Evolutionary conservation across 805 yeast species (phyloP).

Genomic region (Dipodascus geniculatus): DNA sequence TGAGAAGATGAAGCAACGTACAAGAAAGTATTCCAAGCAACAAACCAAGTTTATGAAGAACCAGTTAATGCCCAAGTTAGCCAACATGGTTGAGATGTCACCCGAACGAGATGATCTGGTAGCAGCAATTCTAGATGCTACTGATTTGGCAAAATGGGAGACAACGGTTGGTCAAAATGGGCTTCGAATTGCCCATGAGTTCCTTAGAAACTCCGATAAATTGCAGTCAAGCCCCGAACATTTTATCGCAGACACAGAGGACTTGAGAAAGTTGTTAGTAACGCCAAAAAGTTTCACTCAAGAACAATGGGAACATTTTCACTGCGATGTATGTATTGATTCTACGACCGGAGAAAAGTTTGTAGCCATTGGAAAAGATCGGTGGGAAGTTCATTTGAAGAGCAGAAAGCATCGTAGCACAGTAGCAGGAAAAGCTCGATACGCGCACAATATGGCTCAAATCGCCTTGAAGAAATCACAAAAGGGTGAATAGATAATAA

Average conservation of each 20-base stretch:
- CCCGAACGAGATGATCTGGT: conserved; percentile 39
- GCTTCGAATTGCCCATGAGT: conserved; percentile 31
- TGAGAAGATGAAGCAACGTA: conserved; percentile 69
- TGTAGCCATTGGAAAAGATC: conserved; percentile 61
- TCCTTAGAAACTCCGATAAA: conserved; percentile 25
- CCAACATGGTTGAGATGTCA: conserved; percentile 30
- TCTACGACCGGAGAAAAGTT: conserved; percentile 37
- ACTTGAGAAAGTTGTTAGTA: conserved; percentile 22
- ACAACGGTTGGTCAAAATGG: conserved; percentile 47
- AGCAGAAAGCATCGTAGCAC: conserved; percentile 49
- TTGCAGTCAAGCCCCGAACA: neutral
- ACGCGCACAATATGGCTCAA: neutral
- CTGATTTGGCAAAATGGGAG: conserved; percentile 55
- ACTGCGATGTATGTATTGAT: conserved; percentile 56
- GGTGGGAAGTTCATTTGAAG: conserved; percentile 53
- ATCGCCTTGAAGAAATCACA: neutral
- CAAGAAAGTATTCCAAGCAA: conserved; percentile 75
- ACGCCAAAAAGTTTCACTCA: conserved; percentile 14
- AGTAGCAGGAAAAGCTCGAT: conserved; percentile 24
- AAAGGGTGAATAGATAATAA: no score
- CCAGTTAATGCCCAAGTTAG: conserved; percentile 48
- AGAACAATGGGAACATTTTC: conserved; percentile 51
- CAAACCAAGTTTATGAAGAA: conserved; percentile 89
- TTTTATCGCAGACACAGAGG: conserved; percentile 27
- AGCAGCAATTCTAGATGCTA: conserved; percentile 62